phyloP scores from a whole-genome alignment of 169 alveolate species.

The Cyclospora cayetanensis region DNA sequence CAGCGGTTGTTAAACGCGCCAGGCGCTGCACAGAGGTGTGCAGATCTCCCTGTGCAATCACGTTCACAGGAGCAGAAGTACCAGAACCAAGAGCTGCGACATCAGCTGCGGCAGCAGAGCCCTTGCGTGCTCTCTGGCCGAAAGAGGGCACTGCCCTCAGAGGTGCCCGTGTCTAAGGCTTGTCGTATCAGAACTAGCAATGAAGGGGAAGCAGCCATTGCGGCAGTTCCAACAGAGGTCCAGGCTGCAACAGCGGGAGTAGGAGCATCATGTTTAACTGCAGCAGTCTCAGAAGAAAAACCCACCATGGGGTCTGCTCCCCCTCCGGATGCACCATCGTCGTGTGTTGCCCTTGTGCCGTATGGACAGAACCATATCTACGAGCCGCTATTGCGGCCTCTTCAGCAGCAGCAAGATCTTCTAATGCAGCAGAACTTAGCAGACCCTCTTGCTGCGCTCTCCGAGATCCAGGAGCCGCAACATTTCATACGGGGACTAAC shows the following conservation, averaged over 20 bases:
- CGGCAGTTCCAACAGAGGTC: neutral
- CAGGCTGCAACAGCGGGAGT: neutral
- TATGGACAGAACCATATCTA: neutral
- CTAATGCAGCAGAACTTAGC: neutral
- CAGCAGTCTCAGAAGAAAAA: slow-evolving; percentile 33
- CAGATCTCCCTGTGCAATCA: neutral
- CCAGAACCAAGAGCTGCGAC: neutral
- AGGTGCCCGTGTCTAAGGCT: neutral
- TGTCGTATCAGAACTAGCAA: slow-evolving; percentile 28
- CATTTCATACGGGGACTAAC: neutral
- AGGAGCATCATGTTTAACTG: slow-evolving; percentile 24
- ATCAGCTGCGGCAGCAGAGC: slow-evolving; percentile 49
- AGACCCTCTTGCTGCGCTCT: slow-evolving; percentile 40
- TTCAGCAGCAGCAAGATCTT: slow-evolving; percentile 34
- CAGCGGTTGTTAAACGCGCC: slow-evolving; percentile 37
- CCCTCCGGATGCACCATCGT: neutral
- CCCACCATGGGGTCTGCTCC: slow-evolving; percentile 9
- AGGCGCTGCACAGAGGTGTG: neutral
- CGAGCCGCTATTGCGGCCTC: slow-evolving; percentile 28
- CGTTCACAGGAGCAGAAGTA: neutral
- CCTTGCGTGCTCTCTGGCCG: neutral
- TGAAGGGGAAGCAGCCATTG: neutral
- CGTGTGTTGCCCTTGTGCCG: slow-evolving; percentile 46
- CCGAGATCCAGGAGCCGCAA: slow-evolving; percentile 31
- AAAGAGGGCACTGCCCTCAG: slow-evolving; percentile 1